Conservation (phyloP, 176 grass and related monocot species). For the Tillandsia leiboldiana region DNA sequence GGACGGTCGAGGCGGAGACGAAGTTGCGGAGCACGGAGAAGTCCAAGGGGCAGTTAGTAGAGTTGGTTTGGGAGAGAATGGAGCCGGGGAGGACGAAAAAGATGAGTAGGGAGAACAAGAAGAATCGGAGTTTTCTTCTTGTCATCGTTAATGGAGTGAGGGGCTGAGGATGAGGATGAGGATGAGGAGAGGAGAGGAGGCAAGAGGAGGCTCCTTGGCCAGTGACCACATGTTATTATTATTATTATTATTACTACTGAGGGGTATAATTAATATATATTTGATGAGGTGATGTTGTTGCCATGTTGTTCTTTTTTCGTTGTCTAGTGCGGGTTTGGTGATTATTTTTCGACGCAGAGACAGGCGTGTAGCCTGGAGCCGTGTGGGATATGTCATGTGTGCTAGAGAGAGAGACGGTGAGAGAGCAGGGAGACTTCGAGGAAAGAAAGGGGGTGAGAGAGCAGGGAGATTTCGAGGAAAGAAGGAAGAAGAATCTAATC, state of each 20-base stretch:
- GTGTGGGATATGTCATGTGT: too few relatives aligned
- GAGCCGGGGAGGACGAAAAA: not conserved
- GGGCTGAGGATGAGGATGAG: not conserved
- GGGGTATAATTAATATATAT: too few relatives aligned
- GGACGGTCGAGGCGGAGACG: constrained; percentile 31
- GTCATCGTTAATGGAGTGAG: not conserved
- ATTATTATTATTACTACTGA: too few relatives aligned
- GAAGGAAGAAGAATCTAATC: not conserved
- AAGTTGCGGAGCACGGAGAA: constrained; percentile 32
- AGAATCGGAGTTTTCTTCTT: constrained; percentile 5
- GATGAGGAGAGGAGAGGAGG: not conserved
- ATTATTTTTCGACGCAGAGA: too few relatives aligned
- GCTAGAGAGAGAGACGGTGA: not conserved
- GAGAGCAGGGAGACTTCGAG: not conserved
- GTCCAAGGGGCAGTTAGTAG: constrained; percentile 57
- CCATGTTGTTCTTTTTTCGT: too few relatives aligned
- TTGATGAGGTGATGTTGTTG: too few relatives aligned
- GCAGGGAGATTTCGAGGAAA: not conserved
- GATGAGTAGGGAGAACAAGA: not conserved
- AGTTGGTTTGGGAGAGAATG: constrained; percentile 7
- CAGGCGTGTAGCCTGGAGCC: too few relatives aligned
- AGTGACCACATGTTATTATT: too few relatives aligned
- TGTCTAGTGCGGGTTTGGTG: too few relatives aligned
- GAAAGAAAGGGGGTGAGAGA: not conserved
- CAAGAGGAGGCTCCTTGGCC: too few relatives aligned